Base-by-base conservation (phyloP, 2,329 filamentous ascomycete genomes). In the Colletotrichum sp. region DNA sequence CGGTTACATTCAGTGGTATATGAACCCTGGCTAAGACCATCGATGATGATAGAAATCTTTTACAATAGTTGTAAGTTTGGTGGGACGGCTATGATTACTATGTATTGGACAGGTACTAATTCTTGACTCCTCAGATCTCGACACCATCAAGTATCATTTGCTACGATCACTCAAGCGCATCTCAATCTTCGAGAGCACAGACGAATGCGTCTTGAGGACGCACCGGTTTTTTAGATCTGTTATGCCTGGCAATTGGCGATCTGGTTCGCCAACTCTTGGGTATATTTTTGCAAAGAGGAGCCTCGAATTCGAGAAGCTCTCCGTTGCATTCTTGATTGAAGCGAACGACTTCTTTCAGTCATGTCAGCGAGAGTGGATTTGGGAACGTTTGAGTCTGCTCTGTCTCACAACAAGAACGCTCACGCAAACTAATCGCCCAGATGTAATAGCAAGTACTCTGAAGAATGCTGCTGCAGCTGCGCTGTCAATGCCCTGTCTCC, bases 11-110 rank as follows among this genome's bases (percentile, higher is more conserved):
- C 77, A 62, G 67, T 83, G 16, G 70, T 75, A 64, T 83, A 81
- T 64, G 82, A 85, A 76, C 81, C 80, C 15, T 85, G 81, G 82
- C 59, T 77, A 77, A 78, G 69, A 77, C 73, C 76, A 76, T 16
- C 78, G 18, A 13, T 34, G 24, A 6, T 27, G 27, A 15, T 74
- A 66, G 66, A 73, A 64, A 69, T 38, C 3, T 57, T 18, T 51
- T 47, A 76, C 61, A 78, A 80, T 72, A 65, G 18, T 79, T 73
- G 59, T 77, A 76, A 34, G 80, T 76, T 38, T 69, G 54, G 24
- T 24, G 24, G 24, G 58, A 57, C 57, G 34, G 61, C 31, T 51
- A 12, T 33, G 3, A 8, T 18, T 38, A 8, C 38, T 11, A 11
- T 29, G 16, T 63, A 31, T 9, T 33, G 15, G 11, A 13, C 3